Base-by-base conservation (phyloP, 2,329 filamentous ascomycete genomes). In the Pleurostoma richardsiae region DNA sequence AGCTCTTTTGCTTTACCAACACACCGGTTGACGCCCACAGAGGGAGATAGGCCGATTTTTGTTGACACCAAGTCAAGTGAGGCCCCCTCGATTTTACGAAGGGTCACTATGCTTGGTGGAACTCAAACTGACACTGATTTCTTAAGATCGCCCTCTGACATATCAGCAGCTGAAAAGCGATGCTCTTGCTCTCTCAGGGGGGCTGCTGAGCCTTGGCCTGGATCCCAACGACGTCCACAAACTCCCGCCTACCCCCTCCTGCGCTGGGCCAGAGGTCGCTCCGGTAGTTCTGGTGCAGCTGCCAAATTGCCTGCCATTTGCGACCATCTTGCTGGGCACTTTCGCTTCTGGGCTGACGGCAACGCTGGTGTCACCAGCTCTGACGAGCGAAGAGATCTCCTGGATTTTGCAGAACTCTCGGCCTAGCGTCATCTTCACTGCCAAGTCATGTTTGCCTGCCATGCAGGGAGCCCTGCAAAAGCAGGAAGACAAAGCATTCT, bases 251-350 rank as follows among this genome's bases (percentile, higher is more conserved):
- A 71, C 69, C 3, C 54, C 68, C 6, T 63, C 67, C 10, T 71
- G 69, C 42, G 47, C 59, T 4, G 50, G 57, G 1, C 66, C 69
- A 4, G 62, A 71, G 48, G 55, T 71, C 43, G 64, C 68, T 0
- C 68, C 69, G 3, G 58, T 71, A 10, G 67, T 72, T 28, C 59
- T 71, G 29, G 57, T 72, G 49, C 69, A 71, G 48, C 58, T 71
- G 7, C 68, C 69, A 38, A 72, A 72, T 53, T 68, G 61, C 44
- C 56, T 71, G 2, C 58, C 63, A n/a, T 70, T 70, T 31, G 59
- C 61, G 1, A 59, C 67, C 1, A 44, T 65, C 6, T 30, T 67
- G 3, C 56, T 70, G 41, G 69, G 68, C 40, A 52, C 58, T n/a
- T 55, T 70, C 29, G 69, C 69, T 6, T 58, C 69, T 4, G 67